Evolutionary conservation across 352 stramenopile genomes (phyloP), one percentile per base, ranked within the genome.

Genomic region (Pythium phragmitis): DNA sequence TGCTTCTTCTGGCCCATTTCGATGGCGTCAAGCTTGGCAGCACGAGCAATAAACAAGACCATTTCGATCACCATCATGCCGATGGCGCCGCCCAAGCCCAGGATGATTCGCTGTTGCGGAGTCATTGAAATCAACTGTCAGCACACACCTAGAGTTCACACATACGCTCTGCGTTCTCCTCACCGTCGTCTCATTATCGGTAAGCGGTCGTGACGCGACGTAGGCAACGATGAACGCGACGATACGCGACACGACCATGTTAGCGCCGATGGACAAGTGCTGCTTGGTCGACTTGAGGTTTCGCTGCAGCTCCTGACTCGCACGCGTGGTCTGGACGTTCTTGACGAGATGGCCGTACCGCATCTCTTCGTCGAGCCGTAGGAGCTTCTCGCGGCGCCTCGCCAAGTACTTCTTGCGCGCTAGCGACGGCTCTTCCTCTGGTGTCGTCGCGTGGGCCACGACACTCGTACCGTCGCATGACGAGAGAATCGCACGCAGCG

Each of bases 41-140:
- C 78, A 7, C 87, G 79, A 16, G 85, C 57, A 68, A 96, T 96
- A 68, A 87, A 96, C 46, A 96, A 70, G 43, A 93, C 72, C 87
- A 96, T 96, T 65, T 96, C 87, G 47, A 96, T 79, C 34, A 96
- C 65, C 85, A 93, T 94, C 87, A 96, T 96, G 53, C 57, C 76
- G 67, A 96, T 88, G 12, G 87, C 83, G 26, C 79, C 85, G 39
- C 69, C 76, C 8, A 96, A 70, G 1, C 87, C 87, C 23, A 77
- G 57, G 23, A 96, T 72, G 30, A 91, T 69, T 50, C 83, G 71
- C 85, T 93, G 7, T 26, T 42, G 39, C 39, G 43, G 57, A 46
- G n/a, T 13, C 2, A 56, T 6, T 49, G 6, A 61, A 19, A 49
- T 23, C 70, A 7, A 57, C 48, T 13, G 36, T 53, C 28, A 55